These are phyloP conservation scores for Hypoxylon cercidicola DNA, from an alignment of 495 filamentous ascomycete genomes.

Conservation along the genomic window DNA sequence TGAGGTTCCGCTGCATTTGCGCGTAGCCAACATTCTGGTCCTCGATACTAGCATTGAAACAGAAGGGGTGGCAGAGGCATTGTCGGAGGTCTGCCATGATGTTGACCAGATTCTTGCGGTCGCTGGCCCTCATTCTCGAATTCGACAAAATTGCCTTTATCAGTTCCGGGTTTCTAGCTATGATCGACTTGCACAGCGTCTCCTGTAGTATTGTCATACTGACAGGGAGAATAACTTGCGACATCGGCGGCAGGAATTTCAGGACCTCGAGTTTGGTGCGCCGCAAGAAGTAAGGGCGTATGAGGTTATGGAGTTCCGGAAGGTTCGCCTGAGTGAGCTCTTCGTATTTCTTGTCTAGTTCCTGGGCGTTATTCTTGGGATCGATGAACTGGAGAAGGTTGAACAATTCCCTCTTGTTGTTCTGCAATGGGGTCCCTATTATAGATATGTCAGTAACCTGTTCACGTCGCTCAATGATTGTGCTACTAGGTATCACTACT, in stretches of 20 bases:
- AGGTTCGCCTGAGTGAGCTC: constrained; percentile 83
- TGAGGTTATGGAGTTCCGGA: constrained; percentile 79
- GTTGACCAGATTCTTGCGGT: constrained; percentile 85
- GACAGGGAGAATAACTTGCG: constrained; percentile 92
- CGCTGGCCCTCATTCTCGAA: constrained; percentile 69
- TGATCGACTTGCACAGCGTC: constrained; percentile 92
- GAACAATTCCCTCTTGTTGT: constrained; percentile 93
- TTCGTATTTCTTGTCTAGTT: constrained; percentile 78
- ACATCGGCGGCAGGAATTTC: constrained; percentile 89
- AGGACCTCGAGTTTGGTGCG: constrained; percentile 92
- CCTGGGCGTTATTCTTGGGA: constrained; percentile 68
- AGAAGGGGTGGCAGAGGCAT: constrained; percentile 93
- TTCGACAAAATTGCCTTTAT: constrained; percentile 84
- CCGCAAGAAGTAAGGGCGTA: constrained; percentile 76
- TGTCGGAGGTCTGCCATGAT: constrained; percentile 96
- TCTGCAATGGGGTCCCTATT: constrained; percentile 84
- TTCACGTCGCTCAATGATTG: constrained; percentile 38
- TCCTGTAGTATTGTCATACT: constrained; percentile 93
- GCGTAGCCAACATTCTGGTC: constrained; percentile 68
- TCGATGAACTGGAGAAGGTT: constrained; percentile 96
- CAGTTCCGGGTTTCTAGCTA: constrained; percentile 87
- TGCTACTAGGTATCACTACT: constrained; percentile 7
- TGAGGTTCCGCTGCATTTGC: constrained; percentile 76
- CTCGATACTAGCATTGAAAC: constrained; percentile 90
- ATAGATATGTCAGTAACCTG: constrained; percentile 30